phyloP scores from a whole-genome alignment of 2,329 filamentous ascomycete species.

The Myriosclerotinia scirpicola region DNA sequence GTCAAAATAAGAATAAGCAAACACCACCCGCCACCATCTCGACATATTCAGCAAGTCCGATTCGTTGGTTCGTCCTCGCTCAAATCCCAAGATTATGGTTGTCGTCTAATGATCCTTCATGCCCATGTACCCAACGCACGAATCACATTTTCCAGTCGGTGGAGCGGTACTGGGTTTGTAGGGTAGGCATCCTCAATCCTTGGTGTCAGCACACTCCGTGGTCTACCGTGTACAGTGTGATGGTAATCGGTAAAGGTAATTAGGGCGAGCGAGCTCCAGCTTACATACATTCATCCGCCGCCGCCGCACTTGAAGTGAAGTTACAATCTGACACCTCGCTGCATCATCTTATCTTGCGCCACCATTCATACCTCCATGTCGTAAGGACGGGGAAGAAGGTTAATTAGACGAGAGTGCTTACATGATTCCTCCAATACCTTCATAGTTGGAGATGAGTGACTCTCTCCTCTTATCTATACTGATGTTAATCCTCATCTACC shows the following conservation, averaged over 20 bases:
- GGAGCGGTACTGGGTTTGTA: neutral
- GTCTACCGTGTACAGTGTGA: too few relatives aligned
- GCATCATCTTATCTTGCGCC: slow-evolving; percentile 7
- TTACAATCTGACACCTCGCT: neutral
- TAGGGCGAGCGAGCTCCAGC: neutral
- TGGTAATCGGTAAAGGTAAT: too few relatives aligned
- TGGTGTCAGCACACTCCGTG: slow-evolving; percentile 3
- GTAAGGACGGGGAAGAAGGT: neutral
- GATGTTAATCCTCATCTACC: too few relatives aligned
- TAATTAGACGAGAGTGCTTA: neutral
- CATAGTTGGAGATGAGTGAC: too few relatives aligned
- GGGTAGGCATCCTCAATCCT: neutral
- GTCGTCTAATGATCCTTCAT: neutral
- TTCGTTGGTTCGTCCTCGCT: neutral
- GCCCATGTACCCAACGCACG: slow-evolving; percentile 1
- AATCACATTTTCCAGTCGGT: neutral
- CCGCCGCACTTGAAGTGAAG: neutral
- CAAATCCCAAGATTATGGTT: slow-evolving; percentile 1
- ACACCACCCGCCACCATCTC: neutral
- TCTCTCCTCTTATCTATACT: too few relatives aligned
- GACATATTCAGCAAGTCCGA: neutral
- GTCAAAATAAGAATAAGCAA: neutral
- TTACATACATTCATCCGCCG: neutral
- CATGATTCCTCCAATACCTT: too few relatives aligned
- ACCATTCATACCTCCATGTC: neutral